These are phyloP conservation scores for Asparagopsis taxiformis DNA, from an alignment of 31 red algal species.

Conservation along the genomic window DNA sequence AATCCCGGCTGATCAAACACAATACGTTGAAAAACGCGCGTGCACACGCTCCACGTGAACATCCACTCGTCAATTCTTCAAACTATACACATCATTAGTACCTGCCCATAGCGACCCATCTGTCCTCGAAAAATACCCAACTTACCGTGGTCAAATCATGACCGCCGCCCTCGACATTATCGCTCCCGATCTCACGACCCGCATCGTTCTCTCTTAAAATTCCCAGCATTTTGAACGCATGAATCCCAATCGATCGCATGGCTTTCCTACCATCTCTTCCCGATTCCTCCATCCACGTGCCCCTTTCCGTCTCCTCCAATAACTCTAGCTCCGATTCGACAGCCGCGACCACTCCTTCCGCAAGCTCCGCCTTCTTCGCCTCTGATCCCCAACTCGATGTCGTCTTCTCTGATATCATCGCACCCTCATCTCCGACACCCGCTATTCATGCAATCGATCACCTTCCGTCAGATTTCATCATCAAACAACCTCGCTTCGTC, in stretches of 20 bases:
- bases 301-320: slow-evolving; percentile 45
- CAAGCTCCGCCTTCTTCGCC: neutral
- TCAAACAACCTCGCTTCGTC: too few species aligned
- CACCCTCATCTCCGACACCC: too few species aligned
- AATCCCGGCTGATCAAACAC: slow-evolving; percentile 24
- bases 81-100: slow-evolving; percentile 22
- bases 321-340: slow-evolving; percentile 47
- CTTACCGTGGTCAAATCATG: slow-evolving; percentile 23
- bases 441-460: too few species aligned
- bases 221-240: slow-evolving; percentile 59
- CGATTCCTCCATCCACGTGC: neutral
- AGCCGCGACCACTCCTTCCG: neutral
- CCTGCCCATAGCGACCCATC: neutral
- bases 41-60: slow-evolving; percentile 47
- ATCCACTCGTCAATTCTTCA: slow-evolving; percentile 25
- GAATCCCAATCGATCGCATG: slow-evolving; percentile 32
- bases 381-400: neutral
- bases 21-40: slow-evolving; percentile 51
- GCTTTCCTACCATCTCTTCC: neutral
- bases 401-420: too few species aligned
- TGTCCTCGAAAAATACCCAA: too few species aligned
- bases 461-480: too few species aligned
- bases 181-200: neutral
- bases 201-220: slow-evolving; percentile 25
- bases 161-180: neutral